phyloP scores from a whole-genome alignment of 345 rosid genomes.

The Toxicodendron radicans region DNA sequence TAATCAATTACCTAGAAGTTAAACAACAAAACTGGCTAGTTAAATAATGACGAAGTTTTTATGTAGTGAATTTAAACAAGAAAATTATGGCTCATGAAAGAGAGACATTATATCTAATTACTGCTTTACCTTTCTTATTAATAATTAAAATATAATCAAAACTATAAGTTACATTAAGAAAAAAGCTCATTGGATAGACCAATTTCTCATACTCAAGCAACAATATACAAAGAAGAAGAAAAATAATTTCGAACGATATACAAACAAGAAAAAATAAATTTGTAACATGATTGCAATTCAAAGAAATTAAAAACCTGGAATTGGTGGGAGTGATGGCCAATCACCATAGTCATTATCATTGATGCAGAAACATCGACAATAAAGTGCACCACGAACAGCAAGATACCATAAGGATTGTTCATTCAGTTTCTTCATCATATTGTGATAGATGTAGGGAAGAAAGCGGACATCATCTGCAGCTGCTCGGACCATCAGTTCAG shows the following conservation, averaged over 20 bases:
- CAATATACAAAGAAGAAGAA: not conserved
- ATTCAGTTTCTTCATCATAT: conserved; percentile 78
- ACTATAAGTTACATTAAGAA: not conserved
- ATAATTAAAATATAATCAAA: not conserved
- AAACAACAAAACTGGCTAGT: too few relatives aligned
- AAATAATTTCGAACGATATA: conserved; percentile 16
- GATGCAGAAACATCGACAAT: conserved; percentile 87
- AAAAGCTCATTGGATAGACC: not conserved
- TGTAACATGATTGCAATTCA: not conserved
- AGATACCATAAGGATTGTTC: conserved; percentile 75
- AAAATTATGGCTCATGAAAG: not conserved
- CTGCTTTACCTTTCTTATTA: not conserved
- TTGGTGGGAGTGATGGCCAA: conserved; percentile 70
- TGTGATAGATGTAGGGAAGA: conserved; percentile 71
- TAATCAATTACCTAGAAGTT: not conserved
- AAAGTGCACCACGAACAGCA: conserved; percentile 74
- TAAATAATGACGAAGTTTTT: not conserved
- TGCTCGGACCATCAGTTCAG: conserved; percentile 87
- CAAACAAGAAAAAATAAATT: not conserved
- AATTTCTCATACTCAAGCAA: not conserved
- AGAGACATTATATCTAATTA: not conserved
- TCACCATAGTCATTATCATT: conserved; percentile 64
- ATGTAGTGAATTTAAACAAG: not conserved
- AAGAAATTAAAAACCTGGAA: conserved; percentile 60
- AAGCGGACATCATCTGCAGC: conserved; percentile 98